Evolutionary conservation across 2,329 filamentous ascomycete genomes (phyloP), one percentile per base, ranked within the genome.

Genomic region (Xylaria sp.): DNA sequence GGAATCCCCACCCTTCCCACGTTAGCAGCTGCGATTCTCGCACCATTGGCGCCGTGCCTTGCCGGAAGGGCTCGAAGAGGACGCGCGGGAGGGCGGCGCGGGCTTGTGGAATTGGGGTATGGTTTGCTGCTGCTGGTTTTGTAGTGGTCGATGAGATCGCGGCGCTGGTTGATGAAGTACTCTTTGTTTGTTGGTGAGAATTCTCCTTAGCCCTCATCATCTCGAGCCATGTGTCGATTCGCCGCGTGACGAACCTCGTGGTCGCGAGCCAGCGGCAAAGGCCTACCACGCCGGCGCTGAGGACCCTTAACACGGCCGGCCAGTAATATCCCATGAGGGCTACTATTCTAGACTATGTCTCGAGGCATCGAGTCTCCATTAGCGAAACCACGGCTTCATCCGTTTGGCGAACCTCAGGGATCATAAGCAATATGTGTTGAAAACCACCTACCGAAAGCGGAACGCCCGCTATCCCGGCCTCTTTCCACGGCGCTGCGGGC

Each of bases 1-100:
- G 43, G 46, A 68, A 64, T 0, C 66, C 66, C 66, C 59, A 68
- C 6, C 60, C 66, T n/a, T 62, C 41, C 58, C 64, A 62, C 20
- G 64, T 62, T 28, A 67, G 51, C 10, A 62, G 64, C 52, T 62
- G 57, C 12, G 64, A 36, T 20, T 67, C 64, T 2, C 59, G 58
- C n/a, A 67, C 59, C 41, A 49, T 49, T 6, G 51, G 51, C 36
- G 58, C 59, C 8, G 59, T 55, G 36, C 64, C 64, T 20, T 67
- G 64, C 1, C 52, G 41, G 59, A 67, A 67, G 13, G 51, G 3
- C 41, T 67, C 64, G 51, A 67, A 67, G n/a, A 62, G 6, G 20
- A 41, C 15, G n/a, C 59, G 58, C 1, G 62, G 25, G 31, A 67
- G 52, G 8, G 23, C 52, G 13, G 48, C 58, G 46, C 63, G 63